Conservation (phyloP, 441 rosid genomes). For the Pelargonium citronellum region DNA sequence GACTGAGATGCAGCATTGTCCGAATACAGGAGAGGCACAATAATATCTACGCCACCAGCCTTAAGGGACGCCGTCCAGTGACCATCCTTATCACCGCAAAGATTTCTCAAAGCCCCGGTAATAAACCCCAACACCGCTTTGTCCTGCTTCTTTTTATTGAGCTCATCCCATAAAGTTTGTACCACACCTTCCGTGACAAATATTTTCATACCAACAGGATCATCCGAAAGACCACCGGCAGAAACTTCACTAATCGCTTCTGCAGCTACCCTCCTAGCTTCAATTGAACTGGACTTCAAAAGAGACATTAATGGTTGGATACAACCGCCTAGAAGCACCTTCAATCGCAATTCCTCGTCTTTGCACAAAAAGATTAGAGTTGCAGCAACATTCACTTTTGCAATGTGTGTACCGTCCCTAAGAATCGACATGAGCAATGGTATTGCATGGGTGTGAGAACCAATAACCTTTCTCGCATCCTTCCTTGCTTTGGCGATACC, state of each 20-base stretch:
- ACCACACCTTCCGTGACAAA: constrained; percentile 83
- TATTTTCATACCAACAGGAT: constrained; percentile 75
- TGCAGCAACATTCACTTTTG: constrained; percentile 70
- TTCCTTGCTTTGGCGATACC: constrained; percentile 61
- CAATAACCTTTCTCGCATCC: constrained; percentile 67
- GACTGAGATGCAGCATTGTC: constrained; percentile 68
- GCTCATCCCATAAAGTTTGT: constrained; percentile 70
- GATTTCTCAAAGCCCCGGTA: constrained; percentile 82
- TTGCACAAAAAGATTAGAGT: constrained; percentile 59
- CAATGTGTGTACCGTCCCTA: constrained; percentile 56
- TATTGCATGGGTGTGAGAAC: constrained; percentile 74
- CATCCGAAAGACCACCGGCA: constrained; percentile 64
- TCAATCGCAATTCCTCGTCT: constrained; percentile 65
- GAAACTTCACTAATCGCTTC: constrained; percentile 85
- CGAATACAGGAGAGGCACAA: constrained; percentile 69
- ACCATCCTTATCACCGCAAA: constrained; percentile 65
- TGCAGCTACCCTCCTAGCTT: constrained; percentile 72
- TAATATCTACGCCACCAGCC: constrained; percentile 69
- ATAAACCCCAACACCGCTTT: constrained; percentile 71
- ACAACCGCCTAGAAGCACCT: constrained; percentile 87
- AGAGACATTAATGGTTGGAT: constrained; percentile 79
- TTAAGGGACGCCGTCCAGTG: constrained; percentile 68
- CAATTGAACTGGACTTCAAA: constrained; percentile 62
- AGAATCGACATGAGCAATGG: constrained; percentile 76
- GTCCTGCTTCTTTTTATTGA: constrained; percentile 58